A percentile compares a stretch with the other conserved stretches of the same genome.
These are phyloP conservation scores for Aspergillus eucalypticola DNA, from an alignment of 2,329 filamentous ascomycete species.

Conservation along the genomic window DNA sequence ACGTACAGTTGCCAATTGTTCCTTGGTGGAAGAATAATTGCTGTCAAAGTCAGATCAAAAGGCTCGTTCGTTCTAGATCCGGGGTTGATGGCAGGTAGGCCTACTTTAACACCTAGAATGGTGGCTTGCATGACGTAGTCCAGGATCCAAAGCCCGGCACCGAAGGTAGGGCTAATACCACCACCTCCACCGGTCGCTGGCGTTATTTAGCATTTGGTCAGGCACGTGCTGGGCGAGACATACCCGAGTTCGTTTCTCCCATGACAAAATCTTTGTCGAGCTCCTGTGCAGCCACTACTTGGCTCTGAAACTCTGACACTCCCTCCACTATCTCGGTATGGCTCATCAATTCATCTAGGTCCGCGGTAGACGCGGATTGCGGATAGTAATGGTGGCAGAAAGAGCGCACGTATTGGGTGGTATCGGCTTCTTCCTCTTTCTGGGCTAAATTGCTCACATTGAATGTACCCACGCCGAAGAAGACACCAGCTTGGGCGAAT, in stretches of 20 bases:
- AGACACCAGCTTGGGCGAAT: slow-evolving; percentile 39
- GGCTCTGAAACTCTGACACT: slow-evolving; percentile 42
- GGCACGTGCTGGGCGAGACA: background rate
- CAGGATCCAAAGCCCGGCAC: slow-evolving; percentile 54
- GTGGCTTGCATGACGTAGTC: slow-evolving; percentile 45
- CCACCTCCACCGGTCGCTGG: slow-evolving; percentile 41
- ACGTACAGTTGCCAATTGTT: slow-evolving; percentile 54
- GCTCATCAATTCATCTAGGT: slow-evolving; percentile 47
- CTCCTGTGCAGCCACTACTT: slow-evolving; percentile 42
- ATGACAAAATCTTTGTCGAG: slow-evolving; percentile 50
- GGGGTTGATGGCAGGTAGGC: background rate
- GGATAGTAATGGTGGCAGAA: slow-evolving; percentile 55
- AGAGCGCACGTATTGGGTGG: slow-evolving; percentile 39
- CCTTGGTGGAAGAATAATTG: slow-evolving; percentile 53
- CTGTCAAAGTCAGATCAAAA: slow-evolving; percentile 11
- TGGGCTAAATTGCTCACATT: slow-evolving; percentile 40
- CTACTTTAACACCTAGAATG: slow-evolving; percentile 31
- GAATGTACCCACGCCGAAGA: slow-evolving; percentile 36
- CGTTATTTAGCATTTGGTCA: background rate
- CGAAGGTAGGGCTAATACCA: slow-evolving; percentile 50
- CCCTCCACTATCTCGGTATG: slow-evolving; percentile 46
- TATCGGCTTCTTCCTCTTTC: slow-evolving; percentile 39
- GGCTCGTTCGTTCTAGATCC: background rate
- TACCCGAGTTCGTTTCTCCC: slow-evolving; percentile 55
- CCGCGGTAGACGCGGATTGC: slow-evolving; percentile 39